Conservation (phyloP, 2,329 filamentous ascomycete genomes). For the Aspergillus piperis region DNA sequence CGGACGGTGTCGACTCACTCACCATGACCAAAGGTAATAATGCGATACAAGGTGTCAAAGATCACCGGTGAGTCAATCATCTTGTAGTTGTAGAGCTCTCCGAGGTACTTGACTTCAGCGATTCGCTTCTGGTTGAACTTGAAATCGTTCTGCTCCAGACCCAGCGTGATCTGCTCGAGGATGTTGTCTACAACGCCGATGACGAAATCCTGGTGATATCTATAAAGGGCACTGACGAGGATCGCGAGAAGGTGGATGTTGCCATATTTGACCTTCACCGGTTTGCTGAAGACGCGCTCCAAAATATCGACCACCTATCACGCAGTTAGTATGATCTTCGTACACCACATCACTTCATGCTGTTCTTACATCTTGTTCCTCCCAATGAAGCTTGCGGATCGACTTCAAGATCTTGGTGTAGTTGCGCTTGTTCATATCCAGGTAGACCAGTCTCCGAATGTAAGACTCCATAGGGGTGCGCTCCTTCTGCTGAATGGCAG, state of each 20-base stretch:
- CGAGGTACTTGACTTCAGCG: slow-evolving; percentile 93
- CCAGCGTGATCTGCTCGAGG: slow-evolving; percentile 82
- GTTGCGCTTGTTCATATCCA: slow-evolving; percentile 91
- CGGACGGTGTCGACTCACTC: slow-evolving; percentile 28
- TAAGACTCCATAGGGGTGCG: slow-evolving; percentile 90
- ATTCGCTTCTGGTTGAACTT: slow-evolving; percentile 94
- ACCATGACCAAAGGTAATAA: slow-evolving; percentile 89
- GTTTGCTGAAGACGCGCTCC: slow-evolving; percentile 92
- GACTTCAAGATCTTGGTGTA: slow-evolving; percentile 93
- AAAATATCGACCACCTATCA: slow-evolving; percentile 69
- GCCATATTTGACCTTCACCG: slow-evolving; percentile 95
- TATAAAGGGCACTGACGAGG: slow-evolving; percentile 81
- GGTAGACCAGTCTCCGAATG: slow-evolving; percentile 86
- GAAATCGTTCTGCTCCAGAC: slow-evolving; percentile 94
- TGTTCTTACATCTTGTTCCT: slow-evolving; percentile 73
- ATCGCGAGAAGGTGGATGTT: slow-evolving; percentile 94
- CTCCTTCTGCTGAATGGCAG: slow-evolving; percentile 95
- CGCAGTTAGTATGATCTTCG: background rate
- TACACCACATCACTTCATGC: no score
- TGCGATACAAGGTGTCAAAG: slow-evolving; percentile 92
- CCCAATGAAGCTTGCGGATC: slow-evolving; percentile 94
- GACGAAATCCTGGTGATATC: slow-evolving; percentile 89
- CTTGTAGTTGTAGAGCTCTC: slow-evolving; percentile 95
- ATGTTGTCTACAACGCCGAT: slow-evolving; percentile 90
- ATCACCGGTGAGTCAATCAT: slow-evolving; percentile 94